Conservation (phyloP, 2,329 filamentous ascomycete genomes). For the Onygenales sp. region DNA sequence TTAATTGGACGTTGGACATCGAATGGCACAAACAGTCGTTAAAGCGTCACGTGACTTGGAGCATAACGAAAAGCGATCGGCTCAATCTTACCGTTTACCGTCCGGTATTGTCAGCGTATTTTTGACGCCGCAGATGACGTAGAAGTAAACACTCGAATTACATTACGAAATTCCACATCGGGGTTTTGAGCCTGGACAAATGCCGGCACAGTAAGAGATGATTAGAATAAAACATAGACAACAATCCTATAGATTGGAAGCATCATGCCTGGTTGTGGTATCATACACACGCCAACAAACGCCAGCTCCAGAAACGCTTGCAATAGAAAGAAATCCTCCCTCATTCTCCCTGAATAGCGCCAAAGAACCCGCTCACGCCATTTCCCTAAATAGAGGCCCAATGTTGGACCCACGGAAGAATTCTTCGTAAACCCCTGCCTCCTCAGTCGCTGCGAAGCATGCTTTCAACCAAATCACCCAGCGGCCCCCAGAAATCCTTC, state of each 20-base stretch:
- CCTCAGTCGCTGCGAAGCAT: slow-evolving; percentile 85
- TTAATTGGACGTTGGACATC: neutral
- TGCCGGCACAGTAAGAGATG: no score
- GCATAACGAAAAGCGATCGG: neutral
- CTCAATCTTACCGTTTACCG: neutral
- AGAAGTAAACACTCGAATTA: no score
- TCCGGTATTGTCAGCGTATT: neutral
- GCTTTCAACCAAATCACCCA: slow-evolving; percentile 93
- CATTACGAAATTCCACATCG: neutral
- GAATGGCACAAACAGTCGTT: neutral
- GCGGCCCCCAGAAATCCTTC: slow-evolving; percentile 93
- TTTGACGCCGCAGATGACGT: neutral
- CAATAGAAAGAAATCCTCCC: neutral
- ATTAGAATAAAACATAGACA: neutral
- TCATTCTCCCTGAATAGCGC: neutral
- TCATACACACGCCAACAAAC: neutral
- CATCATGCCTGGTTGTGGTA: neutral
- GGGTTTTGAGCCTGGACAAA: no score
- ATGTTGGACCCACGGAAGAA: neutral
- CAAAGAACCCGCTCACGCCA: neutral
- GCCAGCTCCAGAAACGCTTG: neutral
- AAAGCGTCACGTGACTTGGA: neutral
- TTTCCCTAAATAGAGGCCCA: neutral
- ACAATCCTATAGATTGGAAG: slow-evolving; percentile 1
- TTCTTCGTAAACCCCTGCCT: neutral